phyloP scores from a whole-genome alignment of 257 asterid genomes.

The Oldenlandia corymbosa region DNA sequence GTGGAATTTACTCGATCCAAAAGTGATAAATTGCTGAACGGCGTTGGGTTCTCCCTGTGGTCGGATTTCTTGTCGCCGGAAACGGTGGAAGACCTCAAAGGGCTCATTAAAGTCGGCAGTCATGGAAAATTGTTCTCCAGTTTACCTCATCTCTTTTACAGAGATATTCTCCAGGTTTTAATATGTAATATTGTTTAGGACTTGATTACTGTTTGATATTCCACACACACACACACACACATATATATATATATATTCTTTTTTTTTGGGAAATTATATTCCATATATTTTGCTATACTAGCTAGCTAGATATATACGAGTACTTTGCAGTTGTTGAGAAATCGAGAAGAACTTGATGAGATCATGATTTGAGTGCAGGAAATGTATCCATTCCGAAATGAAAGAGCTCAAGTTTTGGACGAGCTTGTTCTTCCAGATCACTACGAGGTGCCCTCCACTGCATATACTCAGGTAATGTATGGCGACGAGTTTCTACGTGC shows the following conservation, averaged over 20 bases:
- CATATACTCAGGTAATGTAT: background rate
- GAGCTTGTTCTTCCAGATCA: background rate
- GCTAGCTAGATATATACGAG: too few relatives aligned
- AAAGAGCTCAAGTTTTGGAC: background rate
- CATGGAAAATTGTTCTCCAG: constrained; percentile 7
- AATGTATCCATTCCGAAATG: background rate
- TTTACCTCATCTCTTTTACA: constrained; percentile 15
- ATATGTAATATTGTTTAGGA: too few relatives aligned
- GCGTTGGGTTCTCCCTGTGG: constrained; percentile 15
- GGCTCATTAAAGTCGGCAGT: constrained; percentile 11
- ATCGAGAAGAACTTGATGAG: too few relatives aligned
- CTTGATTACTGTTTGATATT: too few relatives aligned
- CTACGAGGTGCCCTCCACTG: background rate
- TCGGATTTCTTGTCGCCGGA: constrained; percentile 18
- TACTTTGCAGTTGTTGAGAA: background rate
- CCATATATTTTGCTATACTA: too few relatives aligned
- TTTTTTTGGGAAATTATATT: too few relatives aligned
- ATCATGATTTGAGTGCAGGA: too few relatives aligned
- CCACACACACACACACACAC: too few relatives aligned
- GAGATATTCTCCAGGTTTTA: constrained; percentile 14
- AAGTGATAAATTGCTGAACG: background rate
- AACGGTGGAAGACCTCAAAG: constrained; percentile 1
- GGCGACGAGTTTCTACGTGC: too few relatives aligned
- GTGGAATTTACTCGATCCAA: constrained; percentile 17
- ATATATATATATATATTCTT: too few relatives aligned